Percentiles rank a stretch among this genome's conserved stretches.
Conservation (phyloP, 2,329 filamentous ascomycete genomes). For the Trichophyton schoenleinii region DNA sequence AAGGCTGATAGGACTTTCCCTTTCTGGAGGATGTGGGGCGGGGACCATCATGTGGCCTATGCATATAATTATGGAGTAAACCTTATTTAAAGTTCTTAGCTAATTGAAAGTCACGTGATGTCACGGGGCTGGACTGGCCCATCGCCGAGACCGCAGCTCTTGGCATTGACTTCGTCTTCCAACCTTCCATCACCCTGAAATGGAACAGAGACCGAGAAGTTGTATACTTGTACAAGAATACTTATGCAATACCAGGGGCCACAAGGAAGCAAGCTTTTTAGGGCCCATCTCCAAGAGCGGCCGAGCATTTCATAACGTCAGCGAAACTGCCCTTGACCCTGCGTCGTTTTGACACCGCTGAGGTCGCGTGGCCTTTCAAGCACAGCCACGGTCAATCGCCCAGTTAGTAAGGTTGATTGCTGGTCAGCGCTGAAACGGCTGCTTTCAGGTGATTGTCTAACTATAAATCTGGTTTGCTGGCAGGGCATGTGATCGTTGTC, state of each 20-base stretch:
- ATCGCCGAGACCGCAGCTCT: too few relatives aligned
- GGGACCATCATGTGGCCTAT: background rate
- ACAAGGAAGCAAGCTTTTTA: background rate
- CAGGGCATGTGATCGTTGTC: background rate
- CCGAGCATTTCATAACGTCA: background rate
- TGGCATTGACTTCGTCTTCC: background rate
- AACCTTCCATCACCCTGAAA: background rate
- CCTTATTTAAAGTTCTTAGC: background rate
- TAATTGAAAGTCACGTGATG: background rate
- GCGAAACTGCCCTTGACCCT: background rate
- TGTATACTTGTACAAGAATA: background rate
- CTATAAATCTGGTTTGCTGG: background rate
- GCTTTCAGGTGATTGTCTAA: background rate
- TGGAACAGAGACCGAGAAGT: background rate
- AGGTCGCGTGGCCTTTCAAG: background rate
- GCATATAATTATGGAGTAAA: background rate
- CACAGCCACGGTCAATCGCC: background rate
- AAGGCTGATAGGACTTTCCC: background rate
- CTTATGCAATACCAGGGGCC: background rate
- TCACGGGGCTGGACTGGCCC: background rate
- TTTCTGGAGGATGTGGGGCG: background rate
- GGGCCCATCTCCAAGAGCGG: background rate
- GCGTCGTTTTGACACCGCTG: background rate
- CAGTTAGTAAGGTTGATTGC: too few relatives aligned
- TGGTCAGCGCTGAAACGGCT: background rate